Conservation (phyloP, 1,284 basidiomycete species). For the Ustilago trichophora region DNA sequence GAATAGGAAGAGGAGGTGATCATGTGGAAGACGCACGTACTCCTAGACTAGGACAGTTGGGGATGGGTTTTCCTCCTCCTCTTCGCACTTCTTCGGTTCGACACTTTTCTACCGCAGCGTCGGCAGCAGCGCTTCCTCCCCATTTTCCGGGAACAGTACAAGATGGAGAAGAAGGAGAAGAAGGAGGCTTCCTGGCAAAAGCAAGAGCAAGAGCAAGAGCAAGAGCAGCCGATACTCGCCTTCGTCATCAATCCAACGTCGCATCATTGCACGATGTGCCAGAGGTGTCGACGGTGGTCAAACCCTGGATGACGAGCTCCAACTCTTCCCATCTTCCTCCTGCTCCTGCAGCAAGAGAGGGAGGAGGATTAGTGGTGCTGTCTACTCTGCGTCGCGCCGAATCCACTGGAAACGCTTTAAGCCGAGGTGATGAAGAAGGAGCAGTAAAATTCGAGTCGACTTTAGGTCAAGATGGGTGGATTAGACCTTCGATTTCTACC, state of each 20-base stretch:
- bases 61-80: conserved; percentile 21
- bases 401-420: neutral
- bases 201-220: conserved; percentile 17
- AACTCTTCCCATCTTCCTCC: neutral
- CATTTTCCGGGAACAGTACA: neutral
- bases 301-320: conserved; percentile 15
- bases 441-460: conserved; percentile 9
- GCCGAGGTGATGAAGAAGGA: no score
- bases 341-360: neutral
- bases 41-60: conserved; percentile 26
- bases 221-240: no score
- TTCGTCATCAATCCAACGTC: no score
- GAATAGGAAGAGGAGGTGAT: neutral
- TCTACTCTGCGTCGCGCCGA: conserved; percentile 21
- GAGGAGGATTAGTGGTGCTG: conserved; percentile 15
- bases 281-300: no score
- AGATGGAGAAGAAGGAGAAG: neutral
- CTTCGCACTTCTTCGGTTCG: conserved; percentile 9
- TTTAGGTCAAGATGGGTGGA: conserved; percentile 18
- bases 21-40: conserved; percentile 9
- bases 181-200: conserved; percentile 8
- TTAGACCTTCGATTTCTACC: conserved; percentile 7
- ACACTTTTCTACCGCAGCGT: conserved; percentile 5
- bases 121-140: neutral
- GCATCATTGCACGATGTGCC: no score